Evolutionary conservation across 495 filamentous ascomycete genomes (phyloP).

Genomic region (Talaromyces stipitatus): DNA sequence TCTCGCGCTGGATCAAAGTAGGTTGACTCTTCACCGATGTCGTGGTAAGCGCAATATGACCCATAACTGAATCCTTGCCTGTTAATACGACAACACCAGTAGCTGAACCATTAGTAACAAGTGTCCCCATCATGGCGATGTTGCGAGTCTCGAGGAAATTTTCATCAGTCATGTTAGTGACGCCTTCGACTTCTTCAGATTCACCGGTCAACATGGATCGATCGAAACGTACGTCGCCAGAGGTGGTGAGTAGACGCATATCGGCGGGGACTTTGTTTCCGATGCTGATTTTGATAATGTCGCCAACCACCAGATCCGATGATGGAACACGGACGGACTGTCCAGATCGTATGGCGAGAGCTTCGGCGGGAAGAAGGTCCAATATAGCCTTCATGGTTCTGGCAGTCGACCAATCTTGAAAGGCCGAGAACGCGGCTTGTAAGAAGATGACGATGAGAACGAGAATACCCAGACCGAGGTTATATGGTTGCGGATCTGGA

Average conservation of each 20-base stretch:
- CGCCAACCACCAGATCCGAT: slow-evolving; percentile 56
- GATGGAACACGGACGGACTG: slow-evolving; percentile 32
- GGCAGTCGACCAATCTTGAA: slow-evolving; percentile 55
- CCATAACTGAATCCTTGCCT: slow-evolving; percentile 54
- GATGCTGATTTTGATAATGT: slow-evolving; percentile 52
- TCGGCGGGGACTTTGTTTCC: slow-evolving; percentile 66
- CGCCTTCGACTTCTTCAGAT: slow-evolving; percentile 47
- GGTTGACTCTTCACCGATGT: slow-evolving; percentile 48
- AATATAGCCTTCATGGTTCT: slow-evolving; percentile 58
- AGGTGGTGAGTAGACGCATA: slow-evolving; percentile 55
- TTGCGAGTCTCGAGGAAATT: slow-evolving; percentile 69
- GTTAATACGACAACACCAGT: slow-evolving; percentile 52
- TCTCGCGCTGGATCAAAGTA: slow-evolving; percentile 56
- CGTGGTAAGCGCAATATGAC: slow-evolving; percentile 56
- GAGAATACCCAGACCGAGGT: slow-evolving; percentile 60
- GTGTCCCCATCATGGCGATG: slow-evolving; percentile 61
- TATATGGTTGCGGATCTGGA: slow-evolving; percentile 50
- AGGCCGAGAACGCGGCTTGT: slow-evolving; percentile 62
- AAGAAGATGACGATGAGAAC: slow-evolving; percentile 56
- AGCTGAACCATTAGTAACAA: slow-evolving; percentile 52
- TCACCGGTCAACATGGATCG: slow-evolving; percentile 64
- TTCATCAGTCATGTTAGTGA: slow-evolving; percentile 49
- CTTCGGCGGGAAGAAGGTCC: slow-evolving; percentile 60
- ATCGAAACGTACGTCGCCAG: slow-evolving; percentile 58
- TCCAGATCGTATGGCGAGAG: slow-evolving; percentile 48